phyloP scores from a whole-genome alignment of 805 yeast species.

The Hanseniaspora nectarophila region DNA sequence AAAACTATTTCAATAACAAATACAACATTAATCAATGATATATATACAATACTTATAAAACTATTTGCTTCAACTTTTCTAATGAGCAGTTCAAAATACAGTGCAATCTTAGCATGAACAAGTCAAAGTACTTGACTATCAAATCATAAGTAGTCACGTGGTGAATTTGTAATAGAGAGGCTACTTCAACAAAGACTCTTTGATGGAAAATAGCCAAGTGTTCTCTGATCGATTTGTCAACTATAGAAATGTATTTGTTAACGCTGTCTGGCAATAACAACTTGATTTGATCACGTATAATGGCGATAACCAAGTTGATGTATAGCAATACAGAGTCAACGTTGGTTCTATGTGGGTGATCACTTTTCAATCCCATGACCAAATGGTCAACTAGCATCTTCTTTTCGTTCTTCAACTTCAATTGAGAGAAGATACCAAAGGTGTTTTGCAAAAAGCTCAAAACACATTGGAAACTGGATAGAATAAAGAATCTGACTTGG shows the following conservation, averaged over 20 bases:
- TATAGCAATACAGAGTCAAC: neutral
- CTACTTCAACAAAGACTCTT: slow-evolving; percentile 13
- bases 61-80: slow-evolving; percentile 9
- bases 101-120: neutral
- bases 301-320: neutral
- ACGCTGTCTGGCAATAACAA: neutral
- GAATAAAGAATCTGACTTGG: slow-evolving; percentile 1
- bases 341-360: neutral
- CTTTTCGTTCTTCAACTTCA: slow-evolving; percentile 12
- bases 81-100: neutral
- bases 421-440: neutral
- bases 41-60: slow-evolving; percentile 2
- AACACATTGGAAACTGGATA: slow-evolving; percentile 1
- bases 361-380: neutral
- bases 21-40: too few species aligned
- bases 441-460: slow-evolving; percentile 6
- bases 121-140: neutral
- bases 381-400: slow-evolving; percentile 2
- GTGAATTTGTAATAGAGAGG: neutral
- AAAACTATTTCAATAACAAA: neutral
- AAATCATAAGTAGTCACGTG: slow-evolving; percentile 4
- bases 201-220: slow-evolving; percentile 5
- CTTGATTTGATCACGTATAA: slow-evolving; percentile 1
- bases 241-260: neutral
- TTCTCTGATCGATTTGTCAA: neutral